Evolutionary conservation across 1,284 basidiomycete species (phyloP).

Genomic region (Tausonia pullulans): DNA sequence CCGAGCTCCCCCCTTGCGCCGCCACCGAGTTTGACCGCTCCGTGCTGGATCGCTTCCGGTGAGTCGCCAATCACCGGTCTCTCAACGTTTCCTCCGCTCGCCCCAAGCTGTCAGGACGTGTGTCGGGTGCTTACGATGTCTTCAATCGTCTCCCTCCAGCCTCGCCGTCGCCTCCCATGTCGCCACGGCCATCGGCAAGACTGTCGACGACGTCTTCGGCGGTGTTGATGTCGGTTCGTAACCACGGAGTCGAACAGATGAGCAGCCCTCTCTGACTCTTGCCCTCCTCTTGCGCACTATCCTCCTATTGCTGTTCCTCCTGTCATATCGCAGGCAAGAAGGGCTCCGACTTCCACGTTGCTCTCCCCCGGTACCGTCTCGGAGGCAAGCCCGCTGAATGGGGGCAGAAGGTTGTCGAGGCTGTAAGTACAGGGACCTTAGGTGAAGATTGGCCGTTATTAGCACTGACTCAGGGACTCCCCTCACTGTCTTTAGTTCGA

Average conservation of each 20-base stretch:
- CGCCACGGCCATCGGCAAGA: constrained; percentile 54
- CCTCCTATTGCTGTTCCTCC: not conserved
- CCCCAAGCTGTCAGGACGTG: too few species aligned
- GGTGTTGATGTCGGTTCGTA: constrained; percentile 59
- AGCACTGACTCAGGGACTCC: not conserved
- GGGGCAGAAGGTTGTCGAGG: constrained; percentile 58
- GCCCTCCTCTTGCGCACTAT: too few species aligned
- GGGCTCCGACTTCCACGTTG: constrained; percentile 82
- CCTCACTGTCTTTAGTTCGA: constrained; percentile 51
- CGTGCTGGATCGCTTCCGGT: not conserved
- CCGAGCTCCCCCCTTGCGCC: too few species aligned
- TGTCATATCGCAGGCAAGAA: constrained; percentile 52
- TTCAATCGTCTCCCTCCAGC: not conserved
- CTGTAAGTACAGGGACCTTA: constrained; percentile 42
- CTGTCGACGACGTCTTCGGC: constrained; percentile 61
- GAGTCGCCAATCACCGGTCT: too few species aligned
- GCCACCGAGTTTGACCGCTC: not conserved
- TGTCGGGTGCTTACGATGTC: too few species aligned
- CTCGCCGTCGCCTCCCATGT: constrained; percentile 70
- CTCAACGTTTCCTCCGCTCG: too few species aligned
- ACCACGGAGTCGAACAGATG: not conserved
- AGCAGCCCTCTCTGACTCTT: not conserved
- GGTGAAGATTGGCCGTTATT: not conserved
- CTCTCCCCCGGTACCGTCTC: constrained; percentile 79
- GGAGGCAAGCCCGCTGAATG: constrained; percentile 71